Evolutionary conservation across 495 filamentous ascomycete species (phyloP), one percentile per base, ranked within the genome.

Genomic region (Symbiotaphrina buchneri): DNA sequence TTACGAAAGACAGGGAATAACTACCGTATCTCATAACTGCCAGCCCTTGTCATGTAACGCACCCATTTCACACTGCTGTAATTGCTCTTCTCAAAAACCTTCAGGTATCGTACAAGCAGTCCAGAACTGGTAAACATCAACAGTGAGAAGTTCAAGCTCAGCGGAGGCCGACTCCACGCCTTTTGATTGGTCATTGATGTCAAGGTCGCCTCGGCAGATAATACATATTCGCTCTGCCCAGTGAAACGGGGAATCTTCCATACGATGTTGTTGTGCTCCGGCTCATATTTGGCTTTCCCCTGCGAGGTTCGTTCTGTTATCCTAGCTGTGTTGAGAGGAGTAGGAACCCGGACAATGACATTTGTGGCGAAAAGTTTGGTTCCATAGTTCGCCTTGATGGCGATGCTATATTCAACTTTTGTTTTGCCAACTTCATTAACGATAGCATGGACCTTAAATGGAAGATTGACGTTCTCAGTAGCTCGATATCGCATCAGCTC

Each of bases 11-110:
- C 7, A 33, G 11, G 26, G 17, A n/a, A 13, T 10, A 16, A 28
- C 15, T 56, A 68, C 56, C 63, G 52, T 29, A 68, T 81, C 49
- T 80, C 76, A 48, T 81, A 83, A 47, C 65, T 74, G 10, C 76
- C 76, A 11, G 85, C 90, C 28, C 90, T 64, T 18, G 90, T 99
- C 90, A 99, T 99, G 54, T 99, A 99, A 43, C 90, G 58, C 40
- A 99, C 90, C 90, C 90, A 99, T 47, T 99, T 99, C 6, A 99
- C 90, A 41, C 78, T 90, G 34, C 75, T 84, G 47, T 99, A 99
- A 54, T 95, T 94, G 47, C 63, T 81, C 70, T 99, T 99, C 63
- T 99, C 90, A 56, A 99, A 99, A 17, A 99, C 90, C 58, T 99
- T 99, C 36, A 99, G 55, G 53, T 99, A 99, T 25, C 90, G 55